These are phyloP conservation scores for Thalassiosira exigua DNA, from an alignment of 352 stramenopile genomes.

Conservation along the genomic window DNA sequence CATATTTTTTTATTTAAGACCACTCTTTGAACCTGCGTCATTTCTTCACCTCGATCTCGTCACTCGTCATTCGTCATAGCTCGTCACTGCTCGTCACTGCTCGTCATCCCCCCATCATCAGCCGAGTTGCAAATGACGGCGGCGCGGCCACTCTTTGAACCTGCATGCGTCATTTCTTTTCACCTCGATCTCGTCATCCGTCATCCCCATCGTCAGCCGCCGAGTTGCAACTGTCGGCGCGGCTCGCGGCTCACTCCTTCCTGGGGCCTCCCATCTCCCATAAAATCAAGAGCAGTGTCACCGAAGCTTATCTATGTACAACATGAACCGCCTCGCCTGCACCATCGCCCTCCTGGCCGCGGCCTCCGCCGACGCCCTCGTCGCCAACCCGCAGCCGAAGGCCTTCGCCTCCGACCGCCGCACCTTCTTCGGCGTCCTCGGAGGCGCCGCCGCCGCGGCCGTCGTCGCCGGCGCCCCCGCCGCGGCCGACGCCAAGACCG, in stretches of 20 bases:
- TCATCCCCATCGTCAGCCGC: background rate
- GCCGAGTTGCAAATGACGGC: too few species aligned
- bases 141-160: too few species aligned
- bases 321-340: constrained; percentile 34
- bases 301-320: background rate
- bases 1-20: too few species aligned
- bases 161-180: constrained; percentile 7
- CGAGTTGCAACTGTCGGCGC: background rate
- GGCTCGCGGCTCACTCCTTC: background rate
- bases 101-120: too few species aligned
- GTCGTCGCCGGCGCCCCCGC: constrained; percentile 11
- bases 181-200: background rate
- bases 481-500: constrained; percentile 10
- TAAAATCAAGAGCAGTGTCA: constrained; percentile 1
- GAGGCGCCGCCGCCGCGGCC: constrained; percentile 34
- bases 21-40: too few species aligned
- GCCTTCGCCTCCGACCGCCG: constrained; percentile 28
- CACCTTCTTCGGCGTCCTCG: constrained; percentile 28
- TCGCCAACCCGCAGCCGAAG: constrained; percentile 17
- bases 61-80: too few species aligned
- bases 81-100: too few species aligned
- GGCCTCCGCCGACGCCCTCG: constrained; percentile 23
- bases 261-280: background rate
- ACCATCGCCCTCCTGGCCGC: constrained; percentile 31
- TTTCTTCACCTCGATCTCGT: too few species aligned